Evolutionary conservation across 2,329 filamentous ascomycete genomes (phyloP), one percentile per base, ranked within the genome.

Genomic region (Penicillium sp.): DNA sequence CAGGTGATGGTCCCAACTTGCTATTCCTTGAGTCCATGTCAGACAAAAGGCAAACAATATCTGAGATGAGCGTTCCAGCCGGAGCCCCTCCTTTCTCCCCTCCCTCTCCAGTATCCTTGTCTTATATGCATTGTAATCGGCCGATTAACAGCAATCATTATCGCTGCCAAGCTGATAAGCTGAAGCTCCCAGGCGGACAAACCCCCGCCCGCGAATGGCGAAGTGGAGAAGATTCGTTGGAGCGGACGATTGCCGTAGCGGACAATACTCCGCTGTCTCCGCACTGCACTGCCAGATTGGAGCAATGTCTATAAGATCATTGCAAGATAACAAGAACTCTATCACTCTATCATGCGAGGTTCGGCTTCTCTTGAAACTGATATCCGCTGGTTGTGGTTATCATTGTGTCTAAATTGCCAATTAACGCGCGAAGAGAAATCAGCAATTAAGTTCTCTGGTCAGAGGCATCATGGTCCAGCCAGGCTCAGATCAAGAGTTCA

Each of bases 101-200:
- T 46, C 7, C 43, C 14, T 24, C 22, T 37, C 50, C 16, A 53
- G 9, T 31, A 33, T 39, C 35, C 35, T 18, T 7, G 2, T 13
- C 16, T 43, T 53, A 49, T 43, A 53, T 50, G 46, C 36, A 50
- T 36, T 36, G 14, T 19, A 19, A 16, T 22, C 24, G 13, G 14
- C 35, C 22, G 13, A 46, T 33, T 1, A 18, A 37, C 22, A 50
- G 36, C 27, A 18, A 4, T 19, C 31, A 46, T 52, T 56, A 63
- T 61, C 60, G 39, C 22, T 51, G 53, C 57, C 53, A 60, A 59
- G 59, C n/a, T 56, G 61, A 62, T 65, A 65, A 60, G 36, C 44
- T 50, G 7, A 10, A 35, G 14, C 40, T 40, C 35, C n/a, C 43
- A 31, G 9, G 16, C 43, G 46, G 46, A 49, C 46, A 19, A 49